These are phyloP conservation scores for Boletellus ananiceps DNA, from an alignment of 768 basidiomycete genomes.

Conservation along the genomic window DNA sequence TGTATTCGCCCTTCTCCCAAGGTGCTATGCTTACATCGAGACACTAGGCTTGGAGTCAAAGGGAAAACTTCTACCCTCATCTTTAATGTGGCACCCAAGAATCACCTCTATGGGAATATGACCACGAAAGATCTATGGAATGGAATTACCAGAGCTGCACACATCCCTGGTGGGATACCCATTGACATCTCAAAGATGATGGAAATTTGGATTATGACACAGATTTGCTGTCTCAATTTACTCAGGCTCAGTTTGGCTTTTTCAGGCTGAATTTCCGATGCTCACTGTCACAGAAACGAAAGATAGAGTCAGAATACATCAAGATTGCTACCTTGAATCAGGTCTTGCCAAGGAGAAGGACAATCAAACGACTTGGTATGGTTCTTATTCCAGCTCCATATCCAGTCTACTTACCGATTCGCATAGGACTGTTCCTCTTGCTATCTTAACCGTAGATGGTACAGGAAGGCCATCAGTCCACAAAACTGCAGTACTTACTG, in stretches of 20 bases:
- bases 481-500: conserved; percentile 62
- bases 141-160: no score
- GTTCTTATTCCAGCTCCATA: neutral
- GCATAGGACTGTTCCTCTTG: conserved; percentile 56
- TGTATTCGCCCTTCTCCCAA: no score
- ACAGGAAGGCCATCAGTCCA: conserved; percentile 54
- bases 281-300: conserved; percentile 76
- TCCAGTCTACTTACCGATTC: neutral
- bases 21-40: no score
- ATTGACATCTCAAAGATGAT: no score
- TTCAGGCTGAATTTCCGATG: conserved; percentile 79
- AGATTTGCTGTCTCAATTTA: neutral
- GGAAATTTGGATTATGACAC: no score
- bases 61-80: no score
- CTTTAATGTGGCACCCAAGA: conserved; percentile 73
- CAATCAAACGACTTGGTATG: conserved; percentile 82
- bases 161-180: no score
- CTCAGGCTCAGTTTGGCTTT: neutral
- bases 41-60: no score
- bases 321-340: conserved; percentile 89
- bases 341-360: conserved; percentile 76
- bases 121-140: conserved; percentile 85
- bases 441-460: conserved; percentile 57
- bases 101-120: conserved; percentile 79
- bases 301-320: conserved; percentile 71